A percentile compares a stretch with the other conserved stretches of the same genome.
Evolutionary conservation across 2,329 filamentous ascomycete genomes (phyloP).

Genomic region (Penicillium olsonii): DNA sequence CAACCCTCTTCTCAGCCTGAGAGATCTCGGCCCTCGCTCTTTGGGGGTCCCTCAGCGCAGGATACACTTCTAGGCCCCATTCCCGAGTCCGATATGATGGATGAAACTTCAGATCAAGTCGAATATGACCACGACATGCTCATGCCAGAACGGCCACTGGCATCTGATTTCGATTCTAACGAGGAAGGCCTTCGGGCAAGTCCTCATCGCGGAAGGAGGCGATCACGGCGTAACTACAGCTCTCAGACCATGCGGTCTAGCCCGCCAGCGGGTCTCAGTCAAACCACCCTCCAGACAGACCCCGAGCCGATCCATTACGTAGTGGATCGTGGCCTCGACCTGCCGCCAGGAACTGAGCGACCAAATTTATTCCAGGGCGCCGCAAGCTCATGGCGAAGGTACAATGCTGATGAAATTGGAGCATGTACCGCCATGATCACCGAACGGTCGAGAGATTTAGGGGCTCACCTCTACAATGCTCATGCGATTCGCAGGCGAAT

Average conservation of each 20-base stretch:
- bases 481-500: conserved; percentile 64
- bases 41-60: conserved; percentile 30
- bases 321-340: conserved; percentile 23
- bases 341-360: conserved; percentile 38
- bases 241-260: background rate
- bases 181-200: conserved; percentile 28
- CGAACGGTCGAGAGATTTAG: conserved; percentile 66
- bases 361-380: conserved; percentile 64
- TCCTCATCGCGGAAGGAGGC: conserved; percentile 4
- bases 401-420: conserved; percentile 81
- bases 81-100: conserved; percentile 9
- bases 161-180: conserved; percentile 24
- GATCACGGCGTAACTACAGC: background rate
- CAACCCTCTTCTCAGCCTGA: conserved; percentile 34
- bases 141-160: conserved; percentile 22
- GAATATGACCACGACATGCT: conserved; percentile 24
- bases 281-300: background rate
- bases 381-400: conserved; percentile 73
- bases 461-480: conserved; percentile 76
- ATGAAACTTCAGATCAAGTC: conserved; percentile 1
- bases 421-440: conserved; percentile 65
- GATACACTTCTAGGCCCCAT: conserved; percentile 20
- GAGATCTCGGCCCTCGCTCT: conserved; percentile 26
- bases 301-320: conserved; percentile 12
- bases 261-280: background rate